Evolutionary conservation across 2,329 filamentous ascomycete species (phyloP), one percentile per base, ranked within the genome.

Genomic region (Coniochaeta prunicola): DNA sequence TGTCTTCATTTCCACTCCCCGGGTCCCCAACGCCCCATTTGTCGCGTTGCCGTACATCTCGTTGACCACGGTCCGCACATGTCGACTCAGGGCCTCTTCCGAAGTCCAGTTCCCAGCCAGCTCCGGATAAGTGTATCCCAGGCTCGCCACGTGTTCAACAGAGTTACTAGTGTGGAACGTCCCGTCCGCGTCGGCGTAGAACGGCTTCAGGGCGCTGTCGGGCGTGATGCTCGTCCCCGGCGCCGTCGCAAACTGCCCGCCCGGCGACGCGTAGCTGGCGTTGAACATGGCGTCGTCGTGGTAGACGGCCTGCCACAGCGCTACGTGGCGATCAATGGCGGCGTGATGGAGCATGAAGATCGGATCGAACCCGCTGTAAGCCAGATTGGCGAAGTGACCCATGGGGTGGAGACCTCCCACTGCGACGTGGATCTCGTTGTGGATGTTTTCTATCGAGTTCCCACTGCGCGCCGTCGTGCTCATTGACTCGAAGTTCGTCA

Each of bases 281-380:
- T 64, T 59, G 48, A 69, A 71, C 19, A 72, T 70, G n/a, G 71
- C 68, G 7, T 63, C 61, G 55, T 67, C 65, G 50, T 61, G 60
- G 55, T 75, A 66, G 21, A 73, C 65, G 3, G 69, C 69, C 62
- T 74, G 67, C 71, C 71, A 77, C 42, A 77, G 63, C 1, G 79
- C 77, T 62, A 82, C 80, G 19, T 85, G 73, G 34, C 83, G 77
- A 62, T 86, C 81, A 55, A 86, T 74, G 63, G 85, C 82, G 58
- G 76, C 71, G 70, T 77, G 76, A 59, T 78, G 76, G n/a, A 79
- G 72, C 72, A 75, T 75, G 59, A 78, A 78, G 19, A 78, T 63
- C 12, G 75, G 68, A 58, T 78, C 74, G 59, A 45, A 45, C 9
- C 40, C 40, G 19, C 40, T 45, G 21, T 45, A 75, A 77, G 21